Evolutionary conservation across 2,329 filamentous ascomycete species (phyloP).

Genomic region (Diaporthe amygdali): DNA sequence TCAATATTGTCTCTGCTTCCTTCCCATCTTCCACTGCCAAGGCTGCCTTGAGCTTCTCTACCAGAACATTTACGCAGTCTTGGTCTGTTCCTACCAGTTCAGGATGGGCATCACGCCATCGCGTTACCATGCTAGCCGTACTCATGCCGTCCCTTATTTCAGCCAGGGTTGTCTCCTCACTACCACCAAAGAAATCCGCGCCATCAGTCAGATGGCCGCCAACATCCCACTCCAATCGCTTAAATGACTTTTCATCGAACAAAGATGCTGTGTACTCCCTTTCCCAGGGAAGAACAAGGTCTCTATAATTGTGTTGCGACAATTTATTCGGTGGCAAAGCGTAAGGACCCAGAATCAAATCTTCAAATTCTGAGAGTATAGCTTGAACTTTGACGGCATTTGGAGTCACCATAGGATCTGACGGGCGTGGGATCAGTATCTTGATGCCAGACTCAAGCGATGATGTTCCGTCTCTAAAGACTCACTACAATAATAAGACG

Average conservation of each 20-base stretch:
- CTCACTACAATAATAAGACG: slow-evolving; percentile 33
- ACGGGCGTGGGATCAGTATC: slow-evolving; percentile 33
- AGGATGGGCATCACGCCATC: slow-evolving; percentile 45
- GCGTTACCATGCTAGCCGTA: slow-evolving; percentile 43
- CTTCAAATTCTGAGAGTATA: slow-evolving; percentile 42
- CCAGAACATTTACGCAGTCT: slow-evolving; percentile 35
- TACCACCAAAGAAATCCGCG: slow-evolving; percentile 34
- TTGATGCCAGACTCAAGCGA: not conserved
- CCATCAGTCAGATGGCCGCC: slow-evolving; percentile 34
- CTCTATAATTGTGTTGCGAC: slow-evolving; percentile 42
- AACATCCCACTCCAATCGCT: slow-evolving; percentile 41
- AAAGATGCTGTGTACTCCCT: slow-evolving; percentile 27
- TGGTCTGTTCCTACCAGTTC: slow-evolving; percentile 39
- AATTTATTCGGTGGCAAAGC: slow-evolving; percentile 42
- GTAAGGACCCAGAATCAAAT: slow-evolving; percentile 41
- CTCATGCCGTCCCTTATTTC: slow-evolving; percentile 32
- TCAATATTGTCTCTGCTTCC: not conserved
- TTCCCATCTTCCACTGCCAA: not conserved
- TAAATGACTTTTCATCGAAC: slow-evolving; percentile 29
- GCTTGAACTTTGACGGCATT: slow-evolving; percentile 33
- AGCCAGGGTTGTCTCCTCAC: slow-evolving; percentile 29
- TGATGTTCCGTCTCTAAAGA: not conserved
- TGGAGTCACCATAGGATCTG: slow-evolving; percentile 39
- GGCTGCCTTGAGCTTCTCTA: not conserved
- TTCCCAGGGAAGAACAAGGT: slow-evolving; percentile 50